Percentiles rank a stretch among this genome's conserved stretches.
phyloP scores from a whole-genome alignment of 257 asterid genomes.

The Ocimum tenuiflorum region DNA sequence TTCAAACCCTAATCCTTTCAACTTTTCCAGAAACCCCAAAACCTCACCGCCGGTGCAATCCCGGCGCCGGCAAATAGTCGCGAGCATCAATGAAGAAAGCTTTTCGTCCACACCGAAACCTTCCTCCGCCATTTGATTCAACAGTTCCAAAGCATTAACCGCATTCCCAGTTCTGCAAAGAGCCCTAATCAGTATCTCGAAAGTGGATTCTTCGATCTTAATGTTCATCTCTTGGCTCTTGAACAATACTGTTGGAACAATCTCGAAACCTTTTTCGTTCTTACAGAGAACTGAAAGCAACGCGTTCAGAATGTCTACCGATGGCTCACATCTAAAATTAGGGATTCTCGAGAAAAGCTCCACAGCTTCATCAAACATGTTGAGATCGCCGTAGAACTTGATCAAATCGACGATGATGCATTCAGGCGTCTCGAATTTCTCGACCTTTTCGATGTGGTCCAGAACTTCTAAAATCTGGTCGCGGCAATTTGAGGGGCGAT shows the following conservation, averaged over 20 bases:
- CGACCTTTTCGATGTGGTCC: conserved; percentile 38
- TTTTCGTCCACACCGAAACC: conserved; percentile 44
- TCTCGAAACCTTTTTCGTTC: conserved; percentile 26
- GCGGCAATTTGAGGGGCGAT: conserved; percentile 28
- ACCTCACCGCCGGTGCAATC: conserved; percentile 22
- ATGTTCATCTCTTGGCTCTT: conserved; percentile 43
- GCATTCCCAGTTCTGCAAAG: conserved; percentile 50
- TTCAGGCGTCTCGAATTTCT: conserved; percentile 54
- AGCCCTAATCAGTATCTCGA: conserved; percentile 48
- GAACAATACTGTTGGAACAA: conserved; percentile 42
- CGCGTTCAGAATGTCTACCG: conserved; percentile 44
- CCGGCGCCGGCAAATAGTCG: conserved; percentile 35
- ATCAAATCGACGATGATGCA: conserved; percentile 49
- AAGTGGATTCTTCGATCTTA: conserved; percentile 53
- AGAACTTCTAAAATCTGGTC: conserved; percentile 42
- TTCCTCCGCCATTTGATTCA: conserved; percentile 41
- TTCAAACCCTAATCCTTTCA: conserved; percentile 40
- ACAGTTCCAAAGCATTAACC: conserved; percentile 37
- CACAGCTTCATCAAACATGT: conserved; percentile 40
- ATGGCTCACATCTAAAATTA: conserved; percentile 49
- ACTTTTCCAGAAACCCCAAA: conserved; percentile 37
- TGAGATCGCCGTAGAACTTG: conserved; percentile 42
- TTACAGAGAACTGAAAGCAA: conserved; percentile 49
- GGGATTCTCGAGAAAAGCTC: conserved; percentile 52
- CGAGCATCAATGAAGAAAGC: conserved; percentile 44